Base-by-base conservation (phyloP, 1,139 yeast species). In the Schwanniomyces etchellsii region DNA sequence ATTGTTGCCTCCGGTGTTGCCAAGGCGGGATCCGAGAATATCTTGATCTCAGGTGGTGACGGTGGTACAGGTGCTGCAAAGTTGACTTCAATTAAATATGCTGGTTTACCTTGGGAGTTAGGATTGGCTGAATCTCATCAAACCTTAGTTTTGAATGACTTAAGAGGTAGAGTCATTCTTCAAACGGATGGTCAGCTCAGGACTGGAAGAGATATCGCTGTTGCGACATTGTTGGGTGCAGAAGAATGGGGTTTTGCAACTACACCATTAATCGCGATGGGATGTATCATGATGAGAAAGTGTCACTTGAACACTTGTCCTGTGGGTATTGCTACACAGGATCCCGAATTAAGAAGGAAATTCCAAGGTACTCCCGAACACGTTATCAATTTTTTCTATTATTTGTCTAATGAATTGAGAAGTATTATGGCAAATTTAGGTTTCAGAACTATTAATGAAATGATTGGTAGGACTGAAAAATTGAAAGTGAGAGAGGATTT, bases 21-120 rank as follows among this genome's bases (percentile, higher is more conserved):
- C 40, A 91, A 91, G 64, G 97, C 98, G 17, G 94, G 94, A 54
- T 96, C 97, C 11, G 97, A 91, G 55, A 95, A 89, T 57, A 83
- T 91, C 48, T 72, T 89, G 53, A 85, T 91, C 45, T 84, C 96
- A 38, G 97, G 97, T 50, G 96, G 93, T 55, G 97, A 89, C 60
- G 98, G 98, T 76, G 98, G 98, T 70, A 91, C 98, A 39, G 98
- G 98, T 80, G 97, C 97, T 35, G 91, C 96, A 35, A 79, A 94
- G 59, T 85, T 94, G 85, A 89, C 97, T 18, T 91, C 96, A 52
- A 86, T 91, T 57, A 89, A 89, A 59, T 81, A 88, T 55, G 96
- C 98, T 33, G 97, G 97, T 61, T 73, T 91, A 45, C 97, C 98
- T 31, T 91, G 98, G 98, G 98, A 91, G 62, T 74, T 91, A 47